Evolutionary conservation across 2,329 filamentous ascomycete species (phyloP), one percentile per base, ranked within the genome.

Genomic region (Stagonosporopsis tanaceti): DNA sequence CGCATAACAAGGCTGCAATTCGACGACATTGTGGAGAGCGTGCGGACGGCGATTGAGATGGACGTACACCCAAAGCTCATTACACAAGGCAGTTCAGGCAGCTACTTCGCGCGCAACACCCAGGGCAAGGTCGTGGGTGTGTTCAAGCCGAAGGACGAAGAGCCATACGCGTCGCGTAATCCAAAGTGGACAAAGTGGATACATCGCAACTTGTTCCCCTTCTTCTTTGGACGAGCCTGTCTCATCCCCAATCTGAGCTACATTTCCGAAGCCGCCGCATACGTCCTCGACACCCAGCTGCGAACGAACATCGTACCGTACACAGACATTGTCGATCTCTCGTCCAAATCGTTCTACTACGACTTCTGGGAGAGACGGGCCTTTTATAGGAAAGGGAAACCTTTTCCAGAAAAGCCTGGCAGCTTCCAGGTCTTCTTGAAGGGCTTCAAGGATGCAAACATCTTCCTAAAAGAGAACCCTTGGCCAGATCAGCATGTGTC

Each of bases 111-210:
- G 25, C 86, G 93, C 57, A 96, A 97, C 69, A 86, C 86, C 1
- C 89, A 94, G 54, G 95, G 95, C 48, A 97, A 96, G 80, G 92
- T 97, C 15, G 92, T 99, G 4, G 95, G 93, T 34, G 95, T 99
- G 4, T 99, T 99, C 80, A 99, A 99, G 77, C 95, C 95, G 39
- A 99, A 99, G 79, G 95, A 99, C 68, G 95, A 99, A 79, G 96
- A 99, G 77, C 95, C 95, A 0, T 99, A 97, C 73, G 95, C 95
- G 1, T 95, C 92, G 30, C 90, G 92, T 66, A 99, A 99, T 73
- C 95, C 95, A 6, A 99, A 99, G 76, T 98, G 94, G 94, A 98
- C 96, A 68, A 99, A 99, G 79, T 99, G 95, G 95, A 93, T 99
- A 80, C 95, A 99, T 77, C 85, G 95, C 63, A 99, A 99, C 75